phyloP scores from a whole-genome alignment of 805 yeast genomes.

The Starmera amethionina region DNA sequence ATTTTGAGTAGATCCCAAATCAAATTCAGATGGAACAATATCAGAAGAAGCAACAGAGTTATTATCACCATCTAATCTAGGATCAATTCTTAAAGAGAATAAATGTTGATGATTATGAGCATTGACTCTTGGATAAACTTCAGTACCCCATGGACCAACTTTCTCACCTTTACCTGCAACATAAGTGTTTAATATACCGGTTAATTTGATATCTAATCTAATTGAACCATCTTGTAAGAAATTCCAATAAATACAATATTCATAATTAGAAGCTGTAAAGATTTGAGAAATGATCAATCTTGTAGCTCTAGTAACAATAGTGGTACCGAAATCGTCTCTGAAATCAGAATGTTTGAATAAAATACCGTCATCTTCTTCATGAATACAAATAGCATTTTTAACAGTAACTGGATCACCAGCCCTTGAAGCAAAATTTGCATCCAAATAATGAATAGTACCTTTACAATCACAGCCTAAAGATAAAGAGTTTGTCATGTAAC shows the following conservation, averaged over 20 bases:
- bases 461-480: conserved; percentile 78
- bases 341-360: conserved; percentile 77
- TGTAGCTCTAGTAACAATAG: conserved; percentile 67
- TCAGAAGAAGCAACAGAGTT: conserved; percentile 66
- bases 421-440: conserved; percentile 65
- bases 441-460: conserved; percentile 76
- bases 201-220: conserved; percentile 67
- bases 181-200: conserved; percentile 76
- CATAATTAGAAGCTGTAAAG: conserved; percentile 82
- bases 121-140: conserved; percentile 69
- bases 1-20: conserved; percentile 59
- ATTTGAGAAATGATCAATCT: conserved; percentile 68
- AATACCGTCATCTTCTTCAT: conserved; percentile 79
- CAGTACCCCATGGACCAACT: conserved; percentile 70
- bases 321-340: conserved; percentile 69
- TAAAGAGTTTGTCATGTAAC: conserved; percentile 74
- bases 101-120: conserved; percentile 86
- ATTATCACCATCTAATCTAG: conserved; percentile 72
- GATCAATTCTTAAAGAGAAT: conserved; percentile 69
- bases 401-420: conserved; percentile 61
- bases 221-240: conserved; percentile 80
- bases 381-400: conserved; percentile 74
- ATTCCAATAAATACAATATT: conserved; percentile 76
- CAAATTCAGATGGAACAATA: conserved; percentile 47
- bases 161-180: conserved; percentile 55